A percentile compares a stretch with the other conserved stretches of the same genome.
These are phyloP conservation scores for Cercophora sp. DNA, from an alignment of 495 filamentous ascomycete species.

Conservation along the genomic window DNA sequence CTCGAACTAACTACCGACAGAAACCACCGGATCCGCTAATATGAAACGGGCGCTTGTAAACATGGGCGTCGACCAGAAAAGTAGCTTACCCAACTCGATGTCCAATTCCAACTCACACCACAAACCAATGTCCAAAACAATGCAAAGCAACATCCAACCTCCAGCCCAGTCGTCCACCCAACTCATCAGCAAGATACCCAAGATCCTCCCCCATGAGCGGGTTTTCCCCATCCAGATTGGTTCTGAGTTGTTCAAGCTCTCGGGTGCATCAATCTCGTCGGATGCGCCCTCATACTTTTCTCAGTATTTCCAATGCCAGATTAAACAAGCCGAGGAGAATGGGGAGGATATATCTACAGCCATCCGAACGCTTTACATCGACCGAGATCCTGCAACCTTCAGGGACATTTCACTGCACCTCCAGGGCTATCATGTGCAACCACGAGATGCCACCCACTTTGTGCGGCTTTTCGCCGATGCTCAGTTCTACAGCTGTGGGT, in stretches of 20 bases:
- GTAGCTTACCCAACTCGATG: too few species aligned
- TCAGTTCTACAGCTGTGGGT: conserved; percentile 84
- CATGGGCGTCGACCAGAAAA: too few species aligned
- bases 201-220: conserved; percentile 59
- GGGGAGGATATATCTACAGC: conserved; percentile 46
- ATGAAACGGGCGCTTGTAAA: too few species aligned
- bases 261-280: conserved; percentile 90
- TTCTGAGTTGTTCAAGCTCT: conserved; percentile 83
- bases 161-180: conserved; percentile 2
- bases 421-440: conserved; percentile 86
- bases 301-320: conserved; percentile 83
- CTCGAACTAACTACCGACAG: too few species aligned
- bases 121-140: background rate
- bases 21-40: too few species aligned
- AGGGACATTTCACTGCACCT: conserved; percentile 85
- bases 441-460: conserved; percentile 78
- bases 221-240: conserved; percentile 95
- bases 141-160: conserved; percentile 7
- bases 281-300: conserved; percentile 99
- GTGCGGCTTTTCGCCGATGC: conserved; percentile 92
- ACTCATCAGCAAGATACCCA: conserved; percentile 47
- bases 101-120: background rate
- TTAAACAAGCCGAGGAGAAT: conserved; percentile 57
- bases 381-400: conserved; percentile 89
- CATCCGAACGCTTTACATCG: conserved; percentile 80